A percentile compares a stretch with the other conserved stretches of the same genome.
phyloP scores from a whole-genome alignment of 495 filamentous ascomycete species.

The Aspergillus cavernicola region DNA sequence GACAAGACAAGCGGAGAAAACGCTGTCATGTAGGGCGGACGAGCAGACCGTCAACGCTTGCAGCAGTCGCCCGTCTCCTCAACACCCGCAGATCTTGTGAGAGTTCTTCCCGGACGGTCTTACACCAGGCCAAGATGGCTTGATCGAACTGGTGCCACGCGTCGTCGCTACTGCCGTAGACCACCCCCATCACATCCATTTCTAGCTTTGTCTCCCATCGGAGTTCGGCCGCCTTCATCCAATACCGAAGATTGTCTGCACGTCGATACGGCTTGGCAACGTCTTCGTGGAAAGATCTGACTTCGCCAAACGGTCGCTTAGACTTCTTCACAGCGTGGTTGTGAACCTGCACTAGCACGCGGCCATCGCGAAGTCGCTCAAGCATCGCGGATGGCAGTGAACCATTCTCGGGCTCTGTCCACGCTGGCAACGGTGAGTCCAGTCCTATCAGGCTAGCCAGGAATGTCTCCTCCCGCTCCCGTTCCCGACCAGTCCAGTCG shows the following conservation, averaged over 20 bases:
- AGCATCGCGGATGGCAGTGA: slow-evolving; percentile 73
- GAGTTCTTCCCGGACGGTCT: slow-evolving; percentile 72
- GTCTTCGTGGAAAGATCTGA: slow-evolving; percentile 81
- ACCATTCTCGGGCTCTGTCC: slow-evolving; percentile 56
- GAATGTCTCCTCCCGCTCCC: slow-evolving; percentile 81
- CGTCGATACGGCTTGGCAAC: slow-evolving; percentile 90
- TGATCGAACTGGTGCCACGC: slow-evolving; percentile 79
- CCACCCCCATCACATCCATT: slow-evolving; percentile 82
- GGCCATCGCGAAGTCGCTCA: slow-evolving; percentile 66
- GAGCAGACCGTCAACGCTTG: slow-evolving; percentile 15
- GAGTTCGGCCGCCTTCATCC: slow-evolving; percentile 93
- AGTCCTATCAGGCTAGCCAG: slow-evolving; percentile 56
- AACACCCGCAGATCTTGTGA: slow-evolving; percentile 22
- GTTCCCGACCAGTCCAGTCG: slow-evolving; percentile 74
- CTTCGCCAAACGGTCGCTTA: slow-evolving; percentile 83
- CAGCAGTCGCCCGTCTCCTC: slow-evolving; percentile 13
- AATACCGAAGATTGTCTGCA: slow-evolving; percentile 90
- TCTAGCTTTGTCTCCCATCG: slow-evolving; percentile 87
- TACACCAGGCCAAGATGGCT: slow-evolving; percentile 76
- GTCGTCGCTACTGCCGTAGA: slow-evolving; percentile 58
- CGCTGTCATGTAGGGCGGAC: slow-evolving; percentile 5
- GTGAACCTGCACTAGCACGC: slow-evolving; percentile 79
- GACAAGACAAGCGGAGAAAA: neutral
- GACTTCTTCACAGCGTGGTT: slow-evolving; percentile 84
- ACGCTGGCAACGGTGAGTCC: slow-evolving; percentile 59